phyloP scores from a whole-genome alignment of 495 filamentous ascomycete species.

The Neohortaea acidophila region DNA sequence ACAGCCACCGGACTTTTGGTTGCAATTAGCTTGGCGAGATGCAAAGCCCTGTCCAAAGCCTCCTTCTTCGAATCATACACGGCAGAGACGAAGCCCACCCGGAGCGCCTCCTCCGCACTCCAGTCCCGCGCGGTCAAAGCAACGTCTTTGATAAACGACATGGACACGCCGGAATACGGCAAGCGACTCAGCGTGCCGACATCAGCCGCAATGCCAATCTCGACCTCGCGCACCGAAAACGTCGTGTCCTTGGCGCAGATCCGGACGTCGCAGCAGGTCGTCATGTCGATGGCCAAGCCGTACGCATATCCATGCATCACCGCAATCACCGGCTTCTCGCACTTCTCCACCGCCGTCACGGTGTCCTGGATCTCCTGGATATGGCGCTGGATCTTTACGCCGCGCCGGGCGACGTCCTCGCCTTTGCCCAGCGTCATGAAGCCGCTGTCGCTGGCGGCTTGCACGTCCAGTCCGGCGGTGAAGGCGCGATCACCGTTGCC shows the following conservation, averaged over 20 bases:
- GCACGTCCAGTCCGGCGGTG: constrained; percentile 70
- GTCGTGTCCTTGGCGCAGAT: constrained; percentile 39
- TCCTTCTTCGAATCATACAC: constrained; percentile 37
- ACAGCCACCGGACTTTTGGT: constrained; percentile 82
- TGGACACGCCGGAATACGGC: constrained; percentile 64
- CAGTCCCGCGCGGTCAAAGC: constrained; percentile 65
- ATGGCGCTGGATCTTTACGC: constrained; percentile 45
- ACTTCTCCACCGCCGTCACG: constrained; percentile 61
- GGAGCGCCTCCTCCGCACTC: constrained; percentile 58
- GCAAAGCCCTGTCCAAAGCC: constrained; percentile 37
- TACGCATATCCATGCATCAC: constrained; percentile 68
- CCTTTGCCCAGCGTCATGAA: constrained; percentile 3
- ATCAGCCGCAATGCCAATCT: constrained; percentile 88
- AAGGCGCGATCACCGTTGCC: constrained; percentile 75
- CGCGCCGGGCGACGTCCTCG: constrained; percentile 51
- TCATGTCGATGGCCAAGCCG: constrained; percentile 75
- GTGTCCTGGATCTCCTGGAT: constrained; percentile 66
- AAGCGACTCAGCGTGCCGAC: constrained; percentile 76
- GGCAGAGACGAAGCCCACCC: constrained; percentile 72
- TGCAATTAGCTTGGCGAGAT: constrained; percentile 52
- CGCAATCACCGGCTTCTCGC: constrained; percentile 80
- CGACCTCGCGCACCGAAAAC: constrained; percentile 84
- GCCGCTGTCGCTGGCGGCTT: constrained; percentile 25
- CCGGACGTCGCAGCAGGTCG: constrained; percentile 63
- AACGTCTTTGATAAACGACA: constrained; percentile 86